These are phyloP conservation scores for Osmozyma mogii DNA, from an alignment of 805 yeast species.

Conservation along the genomic window DNA sequence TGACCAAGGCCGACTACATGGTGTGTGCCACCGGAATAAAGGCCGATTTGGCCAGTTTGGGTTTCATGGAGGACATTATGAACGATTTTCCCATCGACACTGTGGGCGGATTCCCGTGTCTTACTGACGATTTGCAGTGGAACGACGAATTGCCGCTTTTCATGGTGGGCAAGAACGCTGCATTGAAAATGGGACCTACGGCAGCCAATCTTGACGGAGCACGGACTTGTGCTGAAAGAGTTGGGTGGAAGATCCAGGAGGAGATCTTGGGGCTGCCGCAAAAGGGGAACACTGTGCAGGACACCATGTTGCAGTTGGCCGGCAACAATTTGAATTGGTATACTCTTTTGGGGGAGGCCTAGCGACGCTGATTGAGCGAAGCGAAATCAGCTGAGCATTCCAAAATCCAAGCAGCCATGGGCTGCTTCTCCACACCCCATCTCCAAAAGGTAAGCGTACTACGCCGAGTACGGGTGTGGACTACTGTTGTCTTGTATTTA, in stretches of 20 bases:
- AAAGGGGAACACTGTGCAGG: background rate
- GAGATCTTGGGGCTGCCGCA: slow-evolving; percentile 2
- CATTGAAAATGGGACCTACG: slow-evolving; percentile 35
- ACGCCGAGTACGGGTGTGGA: too few relatives aligned
- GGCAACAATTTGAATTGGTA: slow-evolving; percentile 7
- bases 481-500: too few relatives aligned
- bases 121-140: slow-evolving; percentile 40
- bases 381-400: too few relatives aligned
- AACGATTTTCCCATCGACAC: slow-evolving; percentile 21
- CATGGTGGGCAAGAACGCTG: slow-evolving; percentile 37
- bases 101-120: slow-evolving; percentile 33
- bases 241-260: slow-evolving; percentile 30
- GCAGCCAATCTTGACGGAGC: slow-evolving; percentile 42
- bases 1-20: slow-evolving; percentile 23
- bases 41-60: slow-evolving; percentile 20
- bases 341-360: slow-evolving; percentile 7
- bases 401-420: too few relatives aligned
- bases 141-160: slow-evolving; percentile 29
- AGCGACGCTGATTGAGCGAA: background rate
- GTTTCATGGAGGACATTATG: slow-evolving; percentile 22
- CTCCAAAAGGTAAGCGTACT: too few relatives aligned
- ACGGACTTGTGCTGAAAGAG: slow-evolving; percentile 36
- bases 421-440: too few relatives aligned
- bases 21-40: slow-evolving; percentile 36
- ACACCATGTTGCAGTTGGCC: slow-evolving; percentile 6